Evolutionary conservation across 805 yeast genomes (phyloP).

Genomic region (Metschnikowia arizonensis): DNA sequence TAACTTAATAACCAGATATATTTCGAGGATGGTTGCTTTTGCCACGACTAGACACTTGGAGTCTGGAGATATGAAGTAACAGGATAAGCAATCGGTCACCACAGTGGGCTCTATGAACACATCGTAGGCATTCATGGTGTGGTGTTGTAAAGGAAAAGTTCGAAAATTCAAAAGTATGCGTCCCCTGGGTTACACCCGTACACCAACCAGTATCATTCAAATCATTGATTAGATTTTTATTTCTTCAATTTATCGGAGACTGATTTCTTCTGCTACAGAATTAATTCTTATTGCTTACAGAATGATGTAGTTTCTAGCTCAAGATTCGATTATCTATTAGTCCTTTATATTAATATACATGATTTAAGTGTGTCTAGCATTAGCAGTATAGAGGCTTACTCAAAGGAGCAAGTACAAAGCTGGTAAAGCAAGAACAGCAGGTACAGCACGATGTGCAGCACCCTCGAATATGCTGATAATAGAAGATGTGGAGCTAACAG

Average conservation of each 20-base stretch:
- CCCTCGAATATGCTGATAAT: constrained; percentile 26
- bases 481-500: constrained; percentile 6
- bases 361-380: background rate
- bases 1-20: constrained; percentile 43
- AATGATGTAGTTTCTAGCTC: too few relatives aligned
- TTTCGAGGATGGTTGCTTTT: constrained; percentile 64
- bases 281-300: too few relatives aligned
- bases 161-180: constrained; percentile 1
- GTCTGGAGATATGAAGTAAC: constrained; percentile 44
- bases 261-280: too few relatives aligned
- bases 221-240: too few relatives aligned
- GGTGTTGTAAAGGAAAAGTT: constrained; percentile 2
- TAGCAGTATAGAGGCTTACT: background rate
- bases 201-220: too few relatives aligned
- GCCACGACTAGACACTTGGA: constrained; percentile 60
- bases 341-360: constrained; percentile 2
- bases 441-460: constrained; percentile 22
- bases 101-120: constrained; percentile 74
- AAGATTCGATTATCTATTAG: too few relatives aligned
- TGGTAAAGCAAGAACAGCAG: constrained; percentile 25
- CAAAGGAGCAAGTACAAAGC: constrained; percentile 19
- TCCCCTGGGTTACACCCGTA: background rate
- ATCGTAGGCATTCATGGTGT: constrained; percentile 72
- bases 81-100: constrained; percentile 56
- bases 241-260: too few relatives aligned